Conservation (phyloP, 805 yeast species). For the Pichia eremophila region DNA sequence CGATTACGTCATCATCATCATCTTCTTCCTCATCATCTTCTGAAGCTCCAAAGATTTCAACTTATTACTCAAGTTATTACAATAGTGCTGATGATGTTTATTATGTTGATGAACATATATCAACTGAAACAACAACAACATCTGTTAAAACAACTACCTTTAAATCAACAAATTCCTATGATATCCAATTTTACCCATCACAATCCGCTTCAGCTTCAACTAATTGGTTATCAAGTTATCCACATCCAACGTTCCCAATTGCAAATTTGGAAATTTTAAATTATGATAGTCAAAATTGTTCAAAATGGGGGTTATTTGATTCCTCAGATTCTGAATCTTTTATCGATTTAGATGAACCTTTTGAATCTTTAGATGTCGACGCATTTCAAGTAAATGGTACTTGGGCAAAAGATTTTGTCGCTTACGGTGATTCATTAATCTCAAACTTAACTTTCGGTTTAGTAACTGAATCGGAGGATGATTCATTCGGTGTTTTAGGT, state of each 20-base stretch:
- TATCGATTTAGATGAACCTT: slow-evolving; percentile 25
- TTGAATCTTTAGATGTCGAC: slow-evolving; percentile 33
- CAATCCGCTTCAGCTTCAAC: not conserved
- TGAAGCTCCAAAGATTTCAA: not conserved
- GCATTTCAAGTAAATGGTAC: slow-evolving; percentile 31
- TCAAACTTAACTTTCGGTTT: slow-evolving; percentile 55
- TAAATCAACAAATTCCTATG: not conserved
- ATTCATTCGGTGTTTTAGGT: slow-evolving; percentile 52
- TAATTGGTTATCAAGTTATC: slow-evolving; percentile 5
- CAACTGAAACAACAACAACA: slow-evolving; percentile 2
- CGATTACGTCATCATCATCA: not conserved
- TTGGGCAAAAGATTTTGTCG: slow-evolving; percentile 52
- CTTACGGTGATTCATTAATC: slow-evolving; percentile 37
- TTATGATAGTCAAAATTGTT: slow-evolving; percentile 23
- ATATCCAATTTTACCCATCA: slow-evolving; percentile 7
- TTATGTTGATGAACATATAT: slow-evolving; percentile 5
- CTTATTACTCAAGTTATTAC: not conserved
- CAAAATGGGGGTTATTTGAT: slow-evolving; percentile 33
- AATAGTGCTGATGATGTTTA: slow-evolving; percentile 11
- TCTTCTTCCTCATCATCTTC: not conserved
- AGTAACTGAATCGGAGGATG: slow-evolving; percentile 47
- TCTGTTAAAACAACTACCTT: not conserved
- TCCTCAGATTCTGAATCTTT: slow-evolving; percentile 28
- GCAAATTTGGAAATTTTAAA: not conserved
- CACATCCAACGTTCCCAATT: slow-evolving; percentile 8